Evolutionary conservation across 2,329 filamentous ascomycete species (phyloP).

Genomic region (Chrysosphaeria jannelii): DNA sequence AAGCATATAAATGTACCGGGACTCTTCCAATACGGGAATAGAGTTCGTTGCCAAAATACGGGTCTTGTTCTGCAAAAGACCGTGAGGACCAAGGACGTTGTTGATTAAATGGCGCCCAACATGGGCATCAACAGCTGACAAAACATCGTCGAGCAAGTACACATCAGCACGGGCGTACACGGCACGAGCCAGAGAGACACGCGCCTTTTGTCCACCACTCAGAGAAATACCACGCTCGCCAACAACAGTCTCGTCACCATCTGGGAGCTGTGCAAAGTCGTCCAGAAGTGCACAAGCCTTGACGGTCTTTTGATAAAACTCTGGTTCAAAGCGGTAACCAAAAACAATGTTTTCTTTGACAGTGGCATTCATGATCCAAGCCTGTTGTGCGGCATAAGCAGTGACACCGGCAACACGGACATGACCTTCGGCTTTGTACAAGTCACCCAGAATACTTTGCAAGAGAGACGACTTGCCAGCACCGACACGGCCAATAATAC

Average conservation of each 20-base stretch:
- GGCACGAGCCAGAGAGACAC: conserved; percentile 68
- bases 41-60: conserved; percentile 85
- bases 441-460: conserved; percentile 11
- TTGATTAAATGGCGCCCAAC: conserved; percentile 88
- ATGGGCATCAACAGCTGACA: conserved; percentile 95
- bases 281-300: conserved; percentile 47
- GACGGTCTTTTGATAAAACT: conserved; percentile 5
- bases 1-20: conserved; percentile 65
- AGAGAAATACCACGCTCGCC: conserved; percentile 90
- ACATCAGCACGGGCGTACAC: conserved; percentile 94
- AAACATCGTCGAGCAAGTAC: conserved; percentile 75
- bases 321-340: conserved; percentile 1
- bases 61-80: conserved; percentile 60
- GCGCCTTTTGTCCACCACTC: conserved; percentile 86
- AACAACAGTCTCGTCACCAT: conserved; percentile 89
- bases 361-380: conserved; percentile 14
- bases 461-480: conserved; percentile 14
- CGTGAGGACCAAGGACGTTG: conserved; percentile 63
- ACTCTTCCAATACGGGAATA: conserved; percentile 66
- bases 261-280: conserved; percentile 74
- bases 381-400: conserved; percentile 14
- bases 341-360: conserved; percentile 13
- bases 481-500: conserved; percentile 13
- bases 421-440: conserved; percentile 6
- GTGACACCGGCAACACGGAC: conserved; percentile 7